phyloP scores from a whole-genome alignment of 306 rosid genomes.

The Hippophae tibetana region DNA sequence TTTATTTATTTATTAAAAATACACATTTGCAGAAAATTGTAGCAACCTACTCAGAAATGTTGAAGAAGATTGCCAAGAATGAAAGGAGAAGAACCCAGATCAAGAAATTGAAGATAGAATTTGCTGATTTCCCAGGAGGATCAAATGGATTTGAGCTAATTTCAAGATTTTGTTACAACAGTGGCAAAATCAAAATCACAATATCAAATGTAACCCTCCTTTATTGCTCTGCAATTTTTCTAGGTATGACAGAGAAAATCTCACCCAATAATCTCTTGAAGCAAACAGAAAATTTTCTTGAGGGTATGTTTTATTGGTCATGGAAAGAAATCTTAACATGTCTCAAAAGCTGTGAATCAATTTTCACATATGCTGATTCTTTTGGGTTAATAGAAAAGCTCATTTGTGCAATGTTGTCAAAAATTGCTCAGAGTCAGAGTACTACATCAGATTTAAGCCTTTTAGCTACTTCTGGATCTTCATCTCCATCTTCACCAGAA shows the following conservation, averaged over 20 bases:
- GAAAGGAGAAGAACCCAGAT: conserved; percentile 25
- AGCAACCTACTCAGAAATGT: conserved; percentile 33
- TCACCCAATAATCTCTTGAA: conserved; percentile 41
- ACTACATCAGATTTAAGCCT: conserved; percentile 22
- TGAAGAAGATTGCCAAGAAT: conserved; percentile 40
- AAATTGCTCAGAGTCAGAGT: conserved; percentile 33
- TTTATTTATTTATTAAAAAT: too few species aligned
- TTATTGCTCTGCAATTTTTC: conserved; percentile 45
- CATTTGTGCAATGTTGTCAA: conserved; percentile 39
- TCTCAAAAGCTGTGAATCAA: conserved; percentile 32
- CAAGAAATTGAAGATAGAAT: conserved; percentile 26
- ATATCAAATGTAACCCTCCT: conserved; percentile 49
- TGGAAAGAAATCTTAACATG: conserved; percentile 45
- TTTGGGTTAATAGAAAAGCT: conserved; percentile 50
- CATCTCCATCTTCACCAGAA: conserved; percentile 54
- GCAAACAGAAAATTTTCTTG: conserved; percentile 45
- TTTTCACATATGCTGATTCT: conserved; percentile 35
- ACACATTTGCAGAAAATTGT: conserved; percentile 33
- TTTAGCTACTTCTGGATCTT: conserved; percentile 19
- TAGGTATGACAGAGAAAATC: conserved; percentile 52
- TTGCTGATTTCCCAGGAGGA: conserved; percentile 63
- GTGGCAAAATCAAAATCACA: conserved; percentile 35
- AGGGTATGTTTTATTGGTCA: conserved; percentile 45
- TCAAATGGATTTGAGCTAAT: conserved; percentile 57
- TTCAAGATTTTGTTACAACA: conserved; percentile 56